These are phyloP conservation scores for Populus tomentosa DNA, from an alignment of 441 rosid species.

Conservation along the genomic window DNA sequence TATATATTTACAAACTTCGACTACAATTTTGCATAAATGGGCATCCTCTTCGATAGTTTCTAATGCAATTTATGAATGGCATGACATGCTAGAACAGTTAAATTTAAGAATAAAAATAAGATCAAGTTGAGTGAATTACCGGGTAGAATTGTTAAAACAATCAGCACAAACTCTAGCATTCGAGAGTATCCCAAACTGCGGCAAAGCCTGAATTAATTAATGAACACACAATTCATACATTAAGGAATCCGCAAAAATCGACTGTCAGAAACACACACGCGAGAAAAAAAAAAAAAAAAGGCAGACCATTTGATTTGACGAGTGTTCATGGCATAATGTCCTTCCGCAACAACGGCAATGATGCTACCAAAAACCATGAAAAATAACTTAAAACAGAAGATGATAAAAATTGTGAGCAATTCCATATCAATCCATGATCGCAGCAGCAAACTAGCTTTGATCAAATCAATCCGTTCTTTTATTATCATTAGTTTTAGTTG, in stretches of 20 bases:
- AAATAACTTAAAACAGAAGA: neutral
- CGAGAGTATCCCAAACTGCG: conserved; percentile 53
- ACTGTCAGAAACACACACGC: too few species aligned
- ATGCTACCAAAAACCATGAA: conserved; percentile 24
- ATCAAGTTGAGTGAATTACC: conserved; percentile 29
- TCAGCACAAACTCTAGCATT: conserved; percentile 66
- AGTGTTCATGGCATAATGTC: conserved; percentile 70
- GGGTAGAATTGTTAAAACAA: conserved; percentile 49
- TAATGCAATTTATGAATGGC: too few species aligned
- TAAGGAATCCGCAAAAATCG: too few species aligned
- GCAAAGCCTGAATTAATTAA: conserved; percentile 41
- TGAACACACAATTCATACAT: too few species aligned
- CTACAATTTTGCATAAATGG: too few species aligned
- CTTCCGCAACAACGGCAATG: conserved; percentile 67
- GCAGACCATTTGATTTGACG: conserved; percentile 65
- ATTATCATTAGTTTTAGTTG: neutral
- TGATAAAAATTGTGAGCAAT: neutral
- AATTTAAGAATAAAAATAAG: neutral
- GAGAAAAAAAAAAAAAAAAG: too few species aligned
- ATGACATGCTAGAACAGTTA: neutral
- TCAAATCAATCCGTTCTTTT: too few species aligned
- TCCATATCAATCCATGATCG: neutral
- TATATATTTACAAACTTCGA: too few species aligned
- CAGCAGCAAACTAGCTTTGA: neutral
- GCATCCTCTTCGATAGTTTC: too few species aligned